Conservation (phyloP, 495 filamentous ascomycete genomes). For the Aspergillus carlsbadensis region DNA sequence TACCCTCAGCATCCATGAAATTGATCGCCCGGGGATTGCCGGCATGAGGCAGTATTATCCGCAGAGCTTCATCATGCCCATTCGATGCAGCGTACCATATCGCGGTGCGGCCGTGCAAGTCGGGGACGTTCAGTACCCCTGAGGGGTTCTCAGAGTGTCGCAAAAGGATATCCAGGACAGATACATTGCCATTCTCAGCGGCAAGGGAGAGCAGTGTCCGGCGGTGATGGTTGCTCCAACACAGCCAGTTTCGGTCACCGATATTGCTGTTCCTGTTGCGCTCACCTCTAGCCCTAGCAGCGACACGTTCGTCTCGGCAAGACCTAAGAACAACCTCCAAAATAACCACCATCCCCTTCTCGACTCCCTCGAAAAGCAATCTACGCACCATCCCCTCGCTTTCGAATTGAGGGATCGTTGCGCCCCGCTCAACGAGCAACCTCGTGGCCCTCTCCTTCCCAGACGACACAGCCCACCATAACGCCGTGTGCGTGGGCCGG, state of each 20-base stretch:
- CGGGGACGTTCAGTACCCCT: neutral
- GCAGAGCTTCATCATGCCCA: neutral
- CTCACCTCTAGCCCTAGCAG: too few relatives aligned
- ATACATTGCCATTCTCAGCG: neutral
- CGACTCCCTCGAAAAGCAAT: neutral
- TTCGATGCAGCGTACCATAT: neutral
- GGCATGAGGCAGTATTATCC: neutral
- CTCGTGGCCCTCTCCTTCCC: neutral
- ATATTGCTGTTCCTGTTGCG: neutral
- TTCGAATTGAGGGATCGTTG: neutral
- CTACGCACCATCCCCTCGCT: neutral
- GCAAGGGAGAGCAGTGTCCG: neutral
- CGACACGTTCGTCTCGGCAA: neutral
- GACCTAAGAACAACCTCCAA: neutral
- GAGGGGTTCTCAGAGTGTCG: neutral
- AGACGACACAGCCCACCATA: neutral
- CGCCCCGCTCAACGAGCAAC: neutral
- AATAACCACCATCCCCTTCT: neutral
- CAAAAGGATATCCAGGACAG: neutral
- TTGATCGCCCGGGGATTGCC: neutral
- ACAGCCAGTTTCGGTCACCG: too few relatives aligned
- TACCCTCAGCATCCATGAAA: neutral
- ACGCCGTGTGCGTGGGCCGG: neutral
- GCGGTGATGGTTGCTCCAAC: neutral
- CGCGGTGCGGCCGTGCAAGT: neutral